Evolutionary conservation across 2,329 filamentous ascomycete genomes (phyloP), one percentile per base, ranked within the genome.

Genomic region (Paecilomyces variotii): DNA sequence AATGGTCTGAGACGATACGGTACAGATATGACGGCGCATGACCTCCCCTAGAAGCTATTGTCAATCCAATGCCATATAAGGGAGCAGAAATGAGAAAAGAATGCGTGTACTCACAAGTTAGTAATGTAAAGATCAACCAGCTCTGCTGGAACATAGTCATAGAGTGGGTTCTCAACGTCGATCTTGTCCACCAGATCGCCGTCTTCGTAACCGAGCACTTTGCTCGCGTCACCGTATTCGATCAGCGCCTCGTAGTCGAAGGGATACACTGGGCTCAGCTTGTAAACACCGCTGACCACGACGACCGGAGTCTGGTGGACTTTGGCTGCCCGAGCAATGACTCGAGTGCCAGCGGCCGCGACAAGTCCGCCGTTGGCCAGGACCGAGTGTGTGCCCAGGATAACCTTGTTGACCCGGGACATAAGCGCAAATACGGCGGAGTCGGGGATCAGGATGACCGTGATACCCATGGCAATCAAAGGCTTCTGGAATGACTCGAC

Each of bases 381-480:
- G 28, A 99, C 90, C 2, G 89, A 88, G 68, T 92, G 88, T 4
- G 93, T 93, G 11, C 89, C 88, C 5, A 99, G 80, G 54, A 99
- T 89, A 61, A 99, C 93, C 78, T 97, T 97, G 80, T 93, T 95
- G 66, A 97, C 90, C 60, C 89, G 86, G 7, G 92, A 89, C 90
- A 99, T 97, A 68, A 97, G 89, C 0, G 92, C 91, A 77, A 92
- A 95, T 57, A 96, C 83, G 9, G 91, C 89, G 6, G 87, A 88
- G 73, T 96, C 92, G 51, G 90, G 86, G 57, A 97, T 87, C 60
- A 90, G 83, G 65, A 97, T 89, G 50, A 96, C 88, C 1, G 85
- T 88, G 57, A 95, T 89, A 27, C 92, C 92, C 35, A 87, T 84
- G 0, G 87, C 83, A 3, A 84, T 86, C 60, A 97, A 81, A 54